These are phyloP conservation scores for Cryptosporidium sp. DNA, from an alignment of 169 alveolate genomes.

Conservation along the genomic window DNA sequence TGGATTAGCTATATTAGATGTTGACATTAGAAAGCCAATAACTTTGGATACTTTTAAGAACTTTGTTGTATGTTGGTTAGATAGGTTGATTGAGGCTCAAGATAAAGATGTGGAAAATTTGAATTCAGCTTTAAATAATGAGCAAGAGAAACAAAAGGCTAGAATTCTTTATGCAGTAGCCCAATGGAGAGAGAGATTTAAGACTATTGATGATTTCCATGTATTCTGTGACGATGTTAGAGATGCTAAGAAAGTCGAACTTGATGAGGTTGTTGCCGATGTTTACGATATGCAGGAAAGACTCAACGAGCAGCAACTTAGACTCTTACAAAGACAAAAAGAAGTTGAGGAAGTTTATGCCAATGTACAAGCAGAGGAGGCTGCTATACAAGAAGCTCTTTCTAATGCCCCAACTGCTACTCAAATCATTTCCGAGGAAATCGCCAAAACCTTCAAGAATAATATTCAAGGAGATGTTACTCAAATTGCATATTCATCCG, in stretches of 20 bases:
- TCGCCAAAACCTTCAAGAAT: slow-evolving; percentile 63
- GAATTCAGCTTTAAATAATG: slow-evolving; percentile 50
- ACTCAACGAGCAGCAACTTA: slow-evolving; percentile 69
- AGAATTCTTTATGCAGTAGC: slow-evolving; percentile 62
- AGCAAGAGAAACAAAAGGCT: slow-evolving; percentile 71
- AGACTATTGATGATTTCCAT: slow-evolving; percentile 74
- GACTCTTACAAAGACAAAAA: slow-evolving; percentile 65
- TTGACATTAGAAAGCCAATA: slow-evolving; percentile 55
- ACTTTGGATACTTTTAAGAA: slow-evolving; percentile 61
- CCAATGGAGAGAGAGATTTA: slow-evolving; percentile 75
- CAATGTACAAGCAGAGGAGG: slow-evolving; percentile 73
- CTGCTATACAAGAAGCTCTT: slow-evolving; percentile 74
- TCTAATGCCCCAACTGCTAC: slow-evolving; percentile 53
- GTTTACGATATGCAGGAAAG: slow-evolving; percentile 74
- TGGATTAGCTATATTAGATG: slow-evolving; percentile 41
- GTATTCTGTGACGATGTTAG: slow-evolving; percentile 72
- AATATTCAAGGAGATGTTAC: slow-evolving; percentile 76
- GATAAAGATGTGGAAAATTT: slow-evolving; percentile 64
- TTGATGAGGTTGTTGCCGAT: slow-evolving; percentile 75
- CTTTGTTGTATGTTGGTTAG: slow-evolving; percentile 71
- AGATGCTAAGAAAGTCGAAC: slow-evolving; percentile 71
- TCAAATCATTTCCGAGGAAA: slow-evolving; percentile 74
- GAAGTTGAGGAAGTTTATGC: slow-evolving; percentile 75
- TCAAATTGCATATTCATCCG: slow-evolving; percentile 70
- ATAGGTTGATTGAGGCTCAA: slow-evolving; percentile 55